Evolutionary conservation across 2,329 filamentous ascomycete species (phyloP).

Genomic region (Basipetospora chlamydospora): DNA sequence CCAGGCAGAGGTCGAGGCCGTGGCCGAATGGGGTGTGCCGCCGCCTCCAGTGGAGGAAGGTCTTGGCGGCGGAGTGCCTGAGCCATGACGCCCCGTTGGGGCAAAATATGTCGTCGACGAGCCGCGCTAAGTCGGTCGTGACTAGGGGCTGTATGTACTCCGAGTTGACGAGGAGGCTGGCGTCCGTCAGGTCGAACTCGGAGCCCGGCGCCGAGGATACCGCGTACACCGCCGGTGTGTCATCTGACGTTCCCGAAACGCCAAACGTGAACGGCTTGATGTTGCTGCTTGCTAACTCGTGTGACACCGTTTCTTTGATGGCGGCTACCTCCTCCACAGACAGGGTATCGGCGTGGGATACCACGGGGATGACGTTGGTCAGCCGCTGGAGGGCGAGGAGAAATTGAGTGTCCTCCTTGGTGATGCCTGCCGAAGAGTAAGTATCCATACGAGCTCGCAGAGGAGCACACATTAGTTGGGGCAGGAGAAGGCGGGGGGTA

Average conservation of each 20-base stretch:
- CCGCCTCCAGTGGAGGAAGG: slow-evolving; percentile 54
- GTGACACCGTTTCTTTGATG: slow-evolving; percentile 44
- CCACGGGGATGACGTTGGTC: slow-evolving; percentile 74
- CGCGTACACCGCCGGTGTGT: slow-evolving; percentile 42
- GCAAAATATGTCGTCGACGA: slow-evolving; percentile 67
- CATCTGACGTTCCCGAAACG: not conserved
- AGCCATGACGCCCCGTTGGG: slow-evolving; percentile 66
- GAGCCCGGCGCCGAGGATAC: slow-evolving; percentile 41
- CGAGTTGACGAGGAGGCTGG: slow-evolving; percentile 81
- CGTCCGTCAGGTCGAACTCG: slow-evolving; percentile 78
- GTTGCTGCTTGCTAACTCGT: slow-evolving; percentile 39
- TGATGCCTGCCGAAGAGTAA: slow-evolving; percentile 1
- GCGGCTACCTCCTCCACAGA: slow-evolving; percentile 38
- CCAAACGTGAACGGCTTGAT: slow-evolving; percentile 54
- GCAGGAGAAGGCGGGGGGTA: slow-evolving; percentile 21
- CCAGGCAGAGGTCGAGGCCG: slow-evolving; percentile 4
- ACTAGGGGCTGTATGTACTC: slow-evolving; percentile 75
- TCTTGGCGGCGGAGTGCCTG: slow-evolving; percentile 68
- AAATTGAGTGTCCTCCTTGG: slow-evolving; percentile 46
- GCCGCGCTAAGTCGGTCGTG: slow-evolving; percentile 53
- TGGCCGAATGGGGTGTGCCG: slow-evolving; percentile 4
- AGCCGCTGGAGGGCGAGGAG: slow-evolving; percentile 54
- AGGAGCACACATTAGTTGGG: too few species aligned
- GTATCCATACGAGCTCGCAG: not conserved
- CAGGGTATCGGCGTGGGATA: slow-evolving; percentile 63